Percentiles rank a stretch among this genome's conserved stretches.
Evolutionary conservation across 129 eudicot genomes (phyloP).

Genomic region (Chrysanthemum makinoi): DNA sequence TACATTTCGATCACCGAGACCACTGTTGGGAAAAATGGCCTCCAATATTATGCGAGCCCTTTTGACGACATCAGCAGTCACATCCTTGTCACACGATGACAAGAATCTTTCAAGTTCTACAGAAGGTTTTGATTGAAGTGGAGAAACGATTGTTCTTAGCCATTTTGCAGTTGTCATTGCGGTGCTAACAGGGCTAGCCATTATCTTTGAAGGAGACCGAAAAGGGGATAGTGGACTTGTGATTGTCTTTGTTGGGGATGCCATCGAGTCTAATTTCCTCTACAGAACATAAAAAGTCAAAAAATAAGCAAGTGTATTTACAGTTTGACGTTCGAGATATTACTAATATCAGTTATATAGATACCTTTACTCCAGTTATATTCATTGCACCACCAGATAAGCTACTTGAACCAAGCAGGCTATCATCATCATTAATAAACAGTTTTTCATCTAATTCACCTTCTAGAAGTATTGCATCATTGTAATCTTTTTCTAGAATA

Average conservation of each 20-base stretch:
- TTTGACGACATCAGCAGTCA: constrained; percentile 65
- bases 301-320: constrained; percentile 5
- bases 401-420: constrained; percentile 85
- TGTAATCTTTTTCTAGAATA: constrained; percentile 74
- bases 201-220: constrained; percentile 75
- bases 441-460: constrained; percentile 85
- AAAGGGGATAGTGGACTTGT: constrained; percentile 80
- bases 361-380: constrained; percentile 72
- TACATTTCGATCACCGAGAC: constrained; percentile 53
- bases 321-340: background rate
- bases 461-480: constrained; percentile 50
- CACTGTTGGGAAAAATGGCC: constrained; percentile 88
- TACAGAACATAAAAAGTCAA: constrained; percentile 23
- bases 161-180: constrained; percentile 98
- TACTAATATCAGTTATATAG: constrained; percentile 18
- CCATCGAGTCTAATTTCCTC: constrained; percentile 68
- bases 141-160: constrained; percentile 80
- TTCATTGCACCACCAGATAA: constrained; percentile 76
- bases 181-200: constrained; percentile 88
- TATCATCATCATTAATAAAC: constrained; percentile 77
- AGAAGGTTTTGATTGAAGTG: constrained; percentile 79
- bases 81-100: constrained; percentile 75
- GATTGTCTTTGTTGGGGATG: constrained; percentile 87
- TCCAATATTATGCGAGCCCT: constrained; percentile 85
- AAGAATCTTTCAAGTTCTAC: constrained; percentile 56